Evolutionary conservation across 2,329 filamentous ascomycete species (phyloP).

Genomic region (Geoglossum cookeanum): DNA sequence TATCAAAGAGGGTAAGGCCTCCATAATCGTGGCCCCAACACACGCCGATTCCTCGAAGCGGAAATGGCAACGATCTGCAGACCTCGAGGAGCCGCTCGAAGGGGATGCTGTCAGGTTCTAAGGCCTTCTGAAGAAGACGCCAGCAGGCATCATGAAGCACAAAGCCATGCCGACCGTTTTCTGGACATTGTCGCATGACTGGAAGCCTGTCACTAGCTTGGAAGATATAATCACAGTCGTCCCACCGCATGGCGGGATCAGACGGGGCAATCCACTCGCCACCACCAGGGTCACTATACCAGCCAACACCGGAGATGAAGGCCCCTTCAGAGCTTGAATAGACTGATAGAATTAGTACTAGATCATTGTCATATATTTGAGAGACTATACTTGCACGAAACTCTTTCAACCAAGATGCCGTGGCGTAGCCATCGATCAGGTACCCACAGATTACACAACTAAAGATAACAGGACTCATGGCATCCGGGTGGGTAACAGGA

Average conservation of each 20-base stretch:
- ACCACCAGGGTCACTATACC: not conserved
- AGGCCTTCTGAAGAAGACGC: constrained; percentile 1
- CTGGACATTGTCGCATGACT: constrained; percentile 2
- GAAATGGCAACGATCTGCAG: constrained; percentile 4
- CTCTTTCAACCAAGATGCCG: constrained; percentile 2
- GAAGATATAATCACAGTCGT: not conserved
- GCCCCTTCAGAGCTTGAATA: constrained; percentile 1
- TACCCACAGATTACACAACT: not conserved
- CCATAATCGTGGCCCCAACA: constrained; percentile 5
- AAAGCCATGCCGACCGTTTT: constrained; percentile 3
- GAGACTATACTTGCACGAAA: constrained; percentile 1
- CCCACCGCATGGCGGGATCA: not conserved
- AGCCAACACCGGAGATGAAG: constrained; percentile 3
- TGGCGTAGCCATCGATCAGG: not conserved
- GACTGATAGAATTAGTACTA: constrained; percentile 1
- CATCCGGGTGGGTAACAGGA: not conserved
- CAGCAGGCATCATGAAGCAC: constrained; percentile 4
- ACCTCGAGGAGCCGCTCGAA: constrained; percentile 3
- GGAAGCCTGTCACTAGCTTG: not conserved
- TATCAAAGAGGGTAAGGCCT: constrained; percentile 1
- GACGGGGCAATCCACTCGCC: not conserved
- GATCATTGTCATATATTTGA: constrained; percentile 1
- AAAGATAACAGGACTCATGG: constrained; percentile 2
- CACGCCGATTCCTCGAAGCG: constrained; percentile 1
- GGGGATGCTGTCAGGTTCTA: not conserved